These are phyloP conservation scores for Albugo candida DNA, from an alignment of 352 stramenopile genomes.

Conservation along the genomic window DNA sequence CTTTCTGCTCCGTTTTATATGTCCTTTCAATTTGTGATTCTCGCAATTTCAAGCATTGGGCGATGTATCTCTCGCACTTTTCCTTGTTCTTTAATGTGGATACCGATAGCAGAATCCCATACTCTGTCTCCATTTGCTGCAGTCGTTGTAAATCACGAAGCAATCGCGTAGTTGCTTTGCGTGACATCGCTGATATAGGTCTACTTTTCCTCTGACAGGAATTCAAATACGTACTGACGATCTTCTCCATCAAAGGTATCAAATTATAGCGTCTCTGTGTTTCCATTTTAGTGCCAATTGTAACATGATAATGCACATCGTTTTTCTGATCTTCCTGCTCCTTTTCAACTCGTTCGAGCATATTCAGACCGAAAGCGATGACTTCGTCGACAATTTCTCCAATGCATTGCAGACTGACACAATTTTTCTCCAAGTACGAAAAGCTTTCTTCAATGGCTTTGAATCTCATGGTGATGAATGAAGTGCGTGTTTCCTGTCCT, in stretches of 20 bases:
- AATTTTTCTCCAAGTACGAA: too few species aligned
- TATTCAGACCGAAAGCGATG: conserved; percentile 18
- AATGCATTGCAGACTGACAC: too few species aligned
- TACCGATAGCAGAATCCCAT: conserved; percentile 32
- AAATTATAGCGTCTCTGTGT: too few species aligned
- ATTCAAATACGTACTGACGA: too few species aligned
- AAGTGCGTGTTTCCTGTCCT: too few species aligned
- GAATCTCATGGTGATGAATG: too few species aligned
- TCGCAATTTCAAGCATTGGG: conserved; percentile 8
- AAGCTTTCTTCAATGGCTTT: too few species aligned
- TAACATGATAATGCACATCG: too few species aligned
- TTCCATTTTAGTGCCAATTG: too few species aligned
- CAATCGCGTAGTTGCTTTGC: conserved; percentile 1
- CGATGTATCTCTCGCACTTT: conserved; percentile 9
- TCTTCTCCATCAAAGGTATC: too few species aligned
- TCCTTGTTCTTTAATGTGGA: conserved; percentile 22
- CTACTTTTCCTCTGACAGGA: too few species aligned
- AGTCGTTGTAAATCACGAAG: conserved; percentile 25
- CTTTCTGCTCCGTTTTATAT: conserved; percentile 17
- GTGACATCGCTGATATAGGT: too few species aligned
- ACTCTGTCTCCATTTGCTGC: conserved; percentile 22
- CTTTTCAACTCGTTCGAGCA: conserved; percentile 24
- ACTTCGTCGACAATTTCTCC: conserved; percentile 22
- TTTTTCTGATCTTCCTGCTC: neutral
- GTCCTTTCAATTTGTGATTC: conserved; percentile 4